Percentiles rank a stretch among this genome's conserved stretches.
phyloP scores from a whole-genome alignment of 2,329 filamentous ascomycete genomes.

The Pyricularia pennisetigena region DNA sequence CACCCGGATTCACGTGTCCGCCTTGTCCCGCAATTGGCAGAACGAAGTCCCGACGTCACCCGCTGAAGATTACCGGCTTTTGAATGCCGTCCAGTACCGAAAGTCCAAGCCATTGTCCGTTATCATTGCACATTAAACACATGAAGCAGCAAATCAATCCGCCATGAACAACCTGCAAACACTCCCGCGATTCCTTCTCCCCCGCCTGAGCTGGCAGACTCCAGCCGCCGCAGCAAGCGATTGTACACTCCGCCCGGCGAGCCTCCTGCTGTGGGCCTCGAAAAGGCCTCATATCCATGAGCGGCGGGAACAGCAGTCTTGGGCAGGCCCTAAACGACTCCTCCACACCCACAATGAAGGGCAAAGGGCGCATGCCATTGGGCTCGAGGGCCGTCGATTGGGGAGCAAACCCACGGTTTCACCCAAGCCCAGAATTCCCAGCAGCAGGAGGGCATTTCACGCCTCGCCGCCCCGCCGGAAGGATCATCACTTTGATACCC shows the following conservation, averaged over 20 bases:
- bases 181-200: conserved; percentile 43
- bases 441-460: conserved; percentile 43
- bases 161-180: conserved; percentile 27
- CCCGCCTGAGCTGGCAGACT: conserved; percentile 38
- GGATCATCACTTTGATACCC: conserved; percentile 95
- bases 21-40: conserved; percentile 1
- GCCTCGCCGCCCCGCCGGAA: conserved; percentile 49
- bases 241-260: not conserved
- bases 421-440: not conserved
- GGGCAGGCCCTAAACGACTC: not conserved
- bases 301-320: not conserved
- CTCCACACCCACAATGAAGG: not conserved
- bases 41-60: conserved; percentile 1
- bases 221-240: not conserved
- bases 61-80: not conserved
- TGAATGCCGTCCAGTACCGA: not conserved
- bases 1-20: not conserved
- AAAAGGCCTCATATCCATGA: not conserved
- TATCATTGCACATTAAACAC: not conserved
- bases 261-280: not conserved
- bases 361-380: not conserved
- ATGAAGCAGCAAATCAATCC: not conserved
- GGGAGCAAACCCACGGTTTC: not conserved
- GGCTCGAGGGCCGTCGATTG: not conserved
- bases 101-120: not conserved